Percentiles rank a stretch among this genome's conserved stretches.
Evolutionary conservation across 345 rosid species (phyloP).

Genomic region (Conringia planisiliqua): DNA sequence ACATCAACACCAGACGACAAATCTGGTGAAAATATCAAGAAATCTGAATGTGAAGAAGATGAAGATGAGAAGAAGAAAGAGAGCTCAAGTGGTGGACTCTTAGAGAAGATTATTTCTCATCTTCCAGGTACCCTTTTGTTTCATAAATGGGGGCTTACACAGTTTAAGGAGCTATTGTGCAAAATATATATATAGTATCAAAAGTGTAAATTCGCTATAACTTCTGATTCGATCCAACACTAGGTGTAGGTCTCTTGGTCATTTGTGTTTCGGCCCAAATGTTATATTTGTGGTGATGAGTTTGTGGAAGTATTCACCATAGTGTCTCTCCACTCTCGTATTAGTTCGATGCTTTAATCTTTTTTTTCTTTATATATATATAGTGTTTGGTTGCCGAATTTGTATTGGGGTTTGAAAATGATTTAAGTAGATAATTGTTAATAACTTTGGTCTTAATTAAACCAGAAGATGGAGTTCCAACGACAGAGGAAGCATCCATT

Average conservation of each 20-base stretch:
- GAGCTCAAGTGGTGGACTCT: constrained; percentile 37
- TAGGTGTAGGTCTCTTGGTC: background rate
- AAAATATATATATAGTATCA: background rate
- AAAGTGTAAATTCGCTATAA: background rate
- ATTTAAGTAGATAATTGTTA: background rate
- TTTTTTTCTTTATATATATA: too few species aligned
- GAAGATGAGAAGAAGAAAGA: constrained; percentile 14
- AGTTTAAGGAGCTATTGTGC: background rate
- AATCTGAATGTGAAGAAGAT: background rate
- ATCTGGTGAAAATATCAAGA: constrained; percentile 13
- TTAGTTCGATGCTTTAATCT: background rate
- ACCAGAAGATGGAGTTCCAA: constrained; percentile 60
- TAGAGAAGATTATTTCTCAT: constrained; percentile 55
- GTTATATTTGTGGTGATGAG: background rate
- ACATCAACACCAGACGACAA: constrained; percentile 12
- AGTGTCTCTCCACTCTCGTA: background rate
- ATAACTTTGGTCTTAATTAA: background rate
- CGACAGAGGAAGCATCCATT: constrained; percentile 64
- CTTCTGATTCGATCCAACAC: background rate
- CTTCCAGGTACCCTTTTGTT: constrained; percentile 46
- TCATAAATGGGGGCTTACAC: background rate
- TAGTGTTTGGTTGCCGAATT: background rate
- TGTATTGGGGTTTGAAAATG: background rate
- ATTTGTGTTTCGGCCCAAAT: background rate
- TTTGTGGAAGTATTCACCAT: background rate